Base-by-base conservation (phyloP, 176 grass and related monocot species). In the Oryza longistaminata region DNA sequence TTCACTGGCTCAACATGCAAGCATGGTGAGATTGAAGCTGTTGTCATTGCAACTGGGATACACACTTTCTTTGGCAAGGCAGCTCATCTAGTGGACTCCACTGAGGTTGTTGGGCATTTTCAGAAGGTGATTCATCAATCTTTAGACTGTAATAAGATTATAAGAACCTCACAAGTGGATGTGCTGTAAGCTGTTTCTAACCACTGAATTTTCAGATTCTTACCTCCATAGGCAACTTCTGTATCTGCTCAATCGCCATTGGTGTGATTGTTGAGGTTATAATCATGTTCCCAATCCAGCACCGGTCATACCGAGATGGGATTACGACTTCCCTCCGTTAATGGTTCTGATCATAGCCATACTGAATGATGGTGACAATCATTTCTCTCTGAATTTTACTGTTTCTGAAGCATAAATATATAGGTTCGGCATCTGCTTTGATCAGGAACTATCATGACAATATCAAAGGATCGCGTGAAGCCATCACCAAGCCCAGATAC, bases 261-360 rank as follows among this genome's bases (percentile, higher is more conserved):
- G 95, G 95, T 75, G 90, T 92, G 26, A 50, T 92, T 79, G 24
- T 92, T 78, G 92, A 97, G 77, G 90, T 97, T 61, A 97, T 97
- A 42, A 64, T 97, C 81, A 97, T 97, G 95, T 97, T 86, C 15
- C 90, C 94, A 3, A 52, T 92, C 64, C 94, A 97, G 70, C 90
- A 87, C 40, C 80, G 92, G 25, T 87, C 94, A 0, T 97, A 97
- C 66, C 82, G 92, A 62, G 46, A 87, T 44, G 94, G 90, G 27
- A 94, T 97, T 97, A 91, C 26, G 92, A 97, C 37, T 97, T 97
- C 81, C 95, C 95, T 66, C 92, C 95, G 9, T 97, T 97, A 43
- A 97, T 97, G 92, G 92, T 97, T 75, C 78, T 97, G 17, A 80
- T 91, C 81, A 94, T 94, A 81, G 95, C 95, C 73, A 87, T 94